Conservation (phyloP, 345 rosid genomes). For the Populus alba region DNA sequence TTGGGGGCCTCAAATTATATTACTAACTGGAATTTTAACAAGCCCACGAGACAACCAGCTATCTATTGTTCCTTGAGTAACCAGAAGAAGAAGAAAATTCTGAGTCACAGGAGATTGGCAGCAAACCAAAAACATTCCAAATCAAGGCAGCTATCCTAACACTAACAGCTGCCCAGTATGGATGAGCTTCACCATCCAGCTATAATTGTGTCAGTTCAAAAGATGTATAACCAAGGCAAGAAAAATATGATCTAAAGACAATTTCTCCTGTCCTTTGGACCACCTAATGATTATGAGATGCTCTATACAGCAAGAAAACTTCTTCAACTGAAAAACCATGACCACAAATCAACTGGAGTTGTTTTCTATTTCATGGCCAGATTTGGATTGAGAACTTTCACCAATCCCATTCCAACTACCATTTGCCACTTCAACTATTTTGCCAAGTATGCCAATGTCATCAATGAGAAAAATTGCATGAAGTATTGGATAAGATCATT, state of each 20-base stretch:
- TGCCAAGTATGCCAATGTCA: neutral
- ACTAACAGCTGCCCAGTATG: neutral
- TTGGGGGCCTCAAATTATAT: neutral
- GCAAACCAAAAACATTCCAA: neutral
- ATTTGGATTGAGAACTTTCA: neutral
- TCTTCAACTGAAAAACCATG: neutral
- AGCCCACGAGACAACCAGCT: neutral
- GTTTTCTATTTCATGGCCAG: neutral
- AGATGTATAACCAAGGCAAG: neutral
- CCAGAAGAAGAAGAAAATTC: neutral
- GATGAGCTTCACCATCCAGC: neutral
- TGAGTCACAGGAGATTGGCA: neutral
- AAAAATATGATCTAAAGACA: neutral
- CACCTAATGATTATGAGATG: neutral
- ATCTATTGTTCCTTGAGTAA: neutral
- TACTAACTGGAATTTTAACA: neutral
- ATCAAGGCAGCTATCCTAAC: neutral
- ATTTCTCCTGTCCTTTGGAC: neutral
- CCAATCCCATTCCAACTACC: neutral
- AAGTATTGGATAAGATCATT: constrained; percentile 23
- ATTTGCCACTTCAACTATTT: neutral
- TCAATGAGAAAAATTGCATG: neutral
- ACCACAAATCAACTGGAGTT: neutral
- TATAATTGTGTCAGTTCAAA: neutral
- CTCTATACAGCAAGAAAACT: neutral